Evolutionary conservation across 208 protist genomes (phyloP).

Genomic region (Trypanosoma theileri): DNA sequence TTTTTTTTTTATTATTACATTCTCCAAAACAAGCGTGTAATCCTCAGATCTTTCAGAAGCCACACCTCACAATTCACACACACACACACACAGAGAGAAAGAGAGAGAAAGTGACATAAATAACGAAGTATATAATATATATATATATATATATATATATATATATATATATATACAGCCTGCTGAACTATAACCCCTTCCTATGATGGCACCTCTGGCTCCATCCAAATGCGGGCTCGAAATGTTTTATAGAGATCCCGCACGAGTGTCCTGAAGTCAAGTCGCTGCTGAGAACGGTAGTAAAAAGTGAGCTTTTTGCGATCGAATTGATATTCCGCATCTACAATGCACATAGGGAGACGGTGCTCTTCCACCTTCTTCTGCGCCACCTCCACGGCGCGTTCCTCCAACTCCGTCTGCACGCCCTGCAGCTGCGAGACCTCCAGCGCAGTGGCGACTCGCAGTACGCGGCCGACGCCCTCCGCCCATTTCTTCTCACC

Average conservation of each 20-base stretch:
- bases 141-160: too few species aligned
- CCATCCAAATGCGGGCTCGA: conserved; percentile 92
- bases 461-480: conserved; percentile 76
- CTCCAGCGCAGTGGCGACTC: conserved; percentile 77
- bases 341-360: conserved; percentile 88
- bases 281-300: conserved; percentile 81
- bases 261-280: conserved; percentile 90
- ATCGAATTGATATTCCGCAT: conserved; percentile 93
- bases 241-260: conserved; percentile 91
- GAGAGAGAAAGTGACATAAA: too few species aligned
- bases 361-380: conserved; percentile 84
- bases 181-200: too few species aligned
- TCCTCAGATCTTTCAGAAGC: too few species aligned
- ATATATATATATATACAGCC: too few species aligned
- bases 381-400: conserved; percentile 82
- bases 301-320: conserved; percentile 92
- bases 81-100: too few species aligned
- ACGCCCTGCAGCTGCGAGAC: conserved; percentile 85
- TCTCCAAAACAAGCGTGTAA: too few species aligned
- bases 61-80: too few species aligned
- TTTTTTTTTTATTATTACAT: too few species aligned
- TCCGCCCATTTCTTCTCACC: conserved; percentile 46
- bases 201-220: conserved; percentile 57
- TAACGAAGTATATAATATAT: too few species aligned
- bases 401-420: conserved; percentile 85